Percentiles rank a stretch among this genome's conserved stretches.
phyloP scores from a whole-genome alignment of 441 rosid species.

The Syzygium syzygioides region DNA sequence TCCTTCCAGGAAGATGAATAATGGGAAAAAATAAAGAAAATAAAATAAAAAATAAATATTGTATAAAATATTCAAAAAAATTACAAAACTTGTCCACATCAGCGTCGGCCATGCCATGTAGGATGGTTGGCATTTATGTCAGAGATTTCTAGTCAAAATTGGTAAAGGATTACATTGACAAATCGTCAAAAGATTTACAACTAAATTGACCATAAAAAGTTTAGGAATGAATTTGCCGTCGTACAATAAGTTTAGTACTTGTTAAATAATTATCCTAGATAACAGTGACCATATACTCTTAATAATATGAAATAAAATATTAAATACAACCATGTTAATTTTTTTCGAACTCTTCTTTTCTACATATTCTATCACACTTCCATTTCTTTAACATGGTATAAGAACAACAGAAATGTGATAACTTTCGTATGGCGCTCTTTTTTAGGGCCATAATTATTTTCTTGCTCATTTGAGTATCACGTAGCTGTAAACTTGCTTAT shows the following conservation, averaged over 20 bases:
- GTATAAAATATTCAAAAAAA: too few species aligned
- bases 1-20: too few species aligned
- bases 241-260: not conserved
- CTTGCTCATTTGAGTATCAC: rapidly evolving
- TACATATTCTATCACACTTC: not conserved
- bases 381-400: not conserved
- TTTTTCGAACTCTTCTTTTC: not conserved
- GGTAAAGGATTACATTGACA: not conserved
- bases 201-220: not conserved
- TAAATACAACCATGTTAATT: not conserved
- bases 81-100: rapidly evolving
- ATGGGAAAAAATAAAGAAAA: too few species aligned
- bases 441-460: not conserved
- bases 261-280: not conserved
- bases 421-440: rapidly evolving
- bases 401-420: rapidly evolving
- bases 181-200: not conserved
- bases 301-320: not conserved
- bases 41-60: too few species aligned
- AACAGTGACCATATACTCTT: not conserved
- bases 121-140: rapidly evolving
- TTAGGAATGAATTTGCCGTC: rapidly evolving
- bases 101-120: rapidly evolving
- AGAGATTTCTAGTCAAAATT: not conserved
- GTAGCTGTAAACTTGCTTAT: rapidly evolving